Evolutionary conservation across 2,329 filamentous ascomycete genomes (phyloP), one percentile per base, ranked within the genome.

Genomic region (Neonectria punicea): DNA sequence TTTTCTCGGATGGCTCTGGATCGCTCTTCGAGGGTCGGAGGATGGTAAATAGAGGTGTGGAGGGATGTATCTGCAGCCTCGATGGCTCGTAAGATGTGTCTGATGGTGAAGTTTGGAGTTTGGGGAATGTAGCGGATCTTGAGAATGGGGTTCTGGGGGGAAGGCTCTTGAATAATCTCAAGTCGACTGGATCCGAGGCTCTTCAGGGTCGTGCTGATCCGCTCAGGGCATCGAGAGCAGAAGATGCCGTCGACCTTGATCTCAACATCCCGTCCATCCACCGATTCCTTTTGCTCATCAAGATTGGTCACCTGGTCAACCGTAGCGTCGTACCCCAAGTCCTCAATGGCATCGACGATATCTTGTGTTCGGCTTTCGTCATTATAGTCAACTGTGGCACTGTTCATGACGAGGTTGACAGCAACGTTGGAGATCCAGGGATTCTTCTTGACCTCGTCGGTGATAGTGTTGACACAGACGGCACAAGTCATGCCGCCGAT

Each of bases 11-110:
- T 93, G 43, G 84, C 82, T 67, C 87, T 88, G 3, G 93, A 93
- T 10, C 92, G 88, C 73, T 97, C 93, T 78, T 97, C 94, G 5
- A 97, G 85, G 0, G 91, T 94, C 0, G 92, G 92, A 0, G 93
- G 90, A 68, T 95, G 93, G 75, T 93, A 90, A 13, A 98, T 87
- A 2, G 86, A 89, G 1, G 90, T 87, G 28, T 81, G 82, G 66
- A 97, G 91, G 0, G 84, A 86, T 1, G 85, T 80, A 72, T 97
- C 91, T 6, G 87, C 84, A 5, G 85, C 84, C 59, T 88, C 84
- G 55, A 98, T 92, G 2, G 87, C 85, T 13, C 83, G 80, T 13
- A 97, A 81, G 46, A 98, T 92, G 8, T 88, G 86, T 53, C 95
- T 88, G 68, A 97, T 87, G 0, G 93, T 97, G 72, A 97, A 88